Conservation (phyloP, 352 stramenopile species). For the Phytophthora meadii region DNA sequence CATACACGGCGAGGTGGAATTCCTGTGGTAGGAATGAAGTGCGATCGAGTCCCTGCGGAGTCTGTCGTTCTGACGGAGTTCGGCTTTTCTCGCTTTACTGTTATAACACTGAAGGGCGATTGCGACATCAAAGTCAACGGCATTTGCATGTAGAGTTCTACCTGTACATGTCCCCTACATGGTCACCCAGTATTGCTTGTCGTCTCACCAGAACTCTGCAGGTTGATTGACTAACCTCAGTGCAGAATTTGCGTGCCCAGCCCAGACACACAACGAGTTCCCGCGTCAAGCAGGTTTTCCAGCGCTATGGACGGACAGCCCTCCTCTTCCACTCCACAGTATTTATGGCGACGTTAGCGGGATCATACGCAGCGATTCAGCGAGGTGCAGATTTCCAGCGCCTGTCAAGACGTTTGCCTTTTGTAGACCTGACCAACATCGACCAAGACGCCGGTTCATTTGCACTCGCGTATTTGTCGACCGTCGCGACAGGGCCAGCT, state of each 20-base stretch:
- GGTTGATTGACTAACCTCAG: not conserved
- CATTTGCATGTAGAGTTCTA: too few species aligned
- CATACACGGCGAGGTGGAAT: too few species aligned
- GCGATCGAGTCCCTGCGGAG: too few species aligned
- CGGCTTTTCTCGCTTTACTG: too few species aligned
- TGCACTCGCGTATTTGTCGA: slow-evolving; percentile 91
- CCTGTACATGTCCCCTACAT: not conserved
- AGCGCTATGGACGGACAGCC: slow-evolving; percentile 94
- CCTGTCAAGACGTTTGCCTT: slow-evolving; percentile 31
- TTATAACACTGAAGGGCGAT: too few species aligned
- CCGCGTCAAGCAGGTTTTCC: slow-evolving; percentile 69
- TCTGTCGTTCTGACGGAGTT: too few species aligned
- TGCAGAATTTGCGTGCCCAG: not conserved
- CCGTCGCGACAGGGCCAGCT: slow-evolving; percentile 76
- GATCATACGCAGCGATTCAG: slow-evolving; percentile 65
- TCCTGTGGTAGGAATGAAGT: too few species aligned
- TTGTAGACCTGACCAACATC: not conserved
- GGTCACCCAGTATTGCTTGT: not conserved
- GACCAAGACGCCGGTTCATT: slow-evolving; percentile 19
- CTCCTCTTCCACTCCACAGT: slow-evolving; percentile 91
- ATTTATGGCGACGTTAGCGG: slow-evolving; percentile 94
- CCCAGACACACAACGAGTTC: slow-evolving; percentile 44
- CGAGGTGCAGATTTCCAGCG: slow-evolving; percentile 58
- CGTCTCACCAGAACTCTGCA: not conserved
- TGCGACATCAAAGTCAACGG: too few species aligned